These are phyloP conservation scores for Saitozyma podzolica DNA, from an alignment of 768 basidiomycete genomes.

Conservation along the genomic window DNA sequence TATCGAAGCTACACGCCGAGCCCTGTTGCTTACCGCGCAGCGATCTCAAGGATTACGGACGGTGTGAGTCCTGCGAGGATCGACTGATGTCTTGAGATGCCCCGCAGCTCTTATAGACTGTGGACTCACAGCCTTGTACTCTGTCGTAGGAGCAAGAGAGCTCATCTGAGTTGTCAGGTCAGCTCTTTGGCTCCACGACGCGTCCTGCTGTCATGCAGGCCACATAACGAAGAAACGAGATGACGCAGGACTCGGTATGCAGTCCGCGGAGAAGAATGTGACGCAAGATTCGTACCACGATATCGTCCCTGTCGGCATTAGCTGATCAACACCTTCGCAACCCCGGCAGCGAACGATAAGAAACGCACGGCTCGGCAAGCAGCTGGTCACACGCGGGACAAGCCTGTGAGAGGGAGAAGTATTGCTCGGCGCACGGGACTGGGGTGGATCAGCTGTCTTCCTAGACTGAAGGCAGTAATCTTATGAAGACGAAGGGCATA, in stretches of 20 bases:
- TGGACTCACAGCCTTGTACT: constrained; percentile 28
- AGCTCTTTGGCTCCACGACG: background rate
- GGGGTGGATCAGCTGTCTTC: no score
- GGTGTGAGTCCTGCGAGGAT: constrained; percentile 34
- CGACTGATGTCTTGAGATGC: constrained; percentile 10
- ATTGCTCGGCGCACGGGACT: no score
- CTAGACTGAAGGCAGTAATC: no score
- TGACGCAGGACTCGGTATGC: constrained; percentile 14
- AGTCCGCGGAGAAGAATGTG: constrained; percentile 6
- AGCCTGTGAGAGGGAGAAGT: no score
- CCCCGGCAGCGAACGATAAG: no score
- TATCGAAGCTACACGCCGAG: background rate
- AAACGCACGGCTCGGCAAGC: no score
- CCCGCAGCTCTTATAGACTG: background rate
- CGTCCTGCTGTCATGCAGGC: background rate
- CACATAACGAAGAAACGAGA: background rate
- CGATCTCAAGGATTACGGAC: constrained; percentile 29
- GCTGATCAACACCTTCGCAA: no score
- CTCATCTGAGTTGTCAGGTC: background rate
- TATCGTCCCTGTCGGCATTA: no score
- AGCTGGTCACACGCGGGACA: no score
- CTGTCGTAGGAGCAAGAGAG: constrained; percentile 25
- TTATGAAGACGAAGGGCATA: no score
- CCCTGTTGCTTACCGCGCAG: constrained; percentile 10
- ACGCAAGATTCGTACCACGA: no score